Percentiles rank a stretch among this genome's conserved stretches.
These are phyloP conservation scores for Apiospora saccharicola DNA, from an alignment of 2,329 filamentous ascomycete genomes.

Conservation along the genomic window DNA sequence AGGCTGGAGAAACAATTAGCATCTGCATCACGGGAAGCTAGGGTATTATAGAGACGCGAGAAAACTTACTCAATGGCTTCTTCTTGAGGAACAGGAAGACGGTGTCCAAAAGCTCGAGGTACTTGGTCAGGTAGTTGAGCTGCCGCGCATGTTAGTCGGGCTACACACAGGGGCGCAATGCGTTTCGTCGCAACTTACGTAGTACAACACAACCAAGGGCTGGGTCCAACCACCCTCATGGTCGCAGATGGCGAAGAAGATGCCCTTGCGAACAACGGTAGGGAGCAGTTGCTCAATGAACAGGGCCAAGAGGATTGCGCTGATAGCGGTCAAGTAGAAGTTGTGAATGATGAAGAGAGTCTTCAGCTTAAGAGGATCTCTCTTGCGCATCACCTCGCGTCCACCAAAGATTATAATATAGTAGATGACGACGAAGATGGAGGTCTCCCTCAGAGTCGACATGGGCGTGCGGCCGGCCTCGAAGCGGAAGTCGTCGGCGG, in stretches of 20 bases:
- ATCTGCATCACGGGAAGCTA: neutral
- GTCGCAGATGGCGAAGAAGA: constrained; percentile 91
- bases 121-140: constrained; percentile 99
- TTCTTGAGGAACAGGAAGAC: constrained; percentile 99
- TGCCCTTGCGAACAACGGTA: constrained; percentile 78
- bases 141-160: constrained; percentile 45
- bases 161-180: neutral
- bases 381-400: constrained; percentile 88
- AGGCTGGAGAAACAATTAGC: constrained; percentile 59
- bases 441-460: constrained; percentile 86
- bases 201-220: constrained; percentile 92
- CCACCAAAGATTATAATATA: constrained; percentile 94
- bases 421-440: constrained; percentile 84
- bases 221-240: constrained; percentile 89
- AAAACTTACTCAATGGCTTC: constrained; percentile 85
- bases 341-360: constrained; percentile 95
- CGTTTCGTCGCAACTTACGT: constrained; percentile 68
- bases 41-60: neutral
- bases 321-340: constrained; percentile 89
- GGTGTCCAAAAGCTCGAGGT: constrained; percentile 93
- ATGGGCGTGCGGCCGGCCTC: constrained; percentile 82
- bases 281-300: constrained; percentile 93
- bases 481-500: constrained; percentile 87
- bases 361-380: constrained; percentile 86
- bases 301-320: constrained; percentile 78